Percentiles rank a stretch among this genome's conserved stretches.
phyloP scores from a whole-genome alignment of 805 yeast species.

The Starmerella sirachaensis region DNA sequence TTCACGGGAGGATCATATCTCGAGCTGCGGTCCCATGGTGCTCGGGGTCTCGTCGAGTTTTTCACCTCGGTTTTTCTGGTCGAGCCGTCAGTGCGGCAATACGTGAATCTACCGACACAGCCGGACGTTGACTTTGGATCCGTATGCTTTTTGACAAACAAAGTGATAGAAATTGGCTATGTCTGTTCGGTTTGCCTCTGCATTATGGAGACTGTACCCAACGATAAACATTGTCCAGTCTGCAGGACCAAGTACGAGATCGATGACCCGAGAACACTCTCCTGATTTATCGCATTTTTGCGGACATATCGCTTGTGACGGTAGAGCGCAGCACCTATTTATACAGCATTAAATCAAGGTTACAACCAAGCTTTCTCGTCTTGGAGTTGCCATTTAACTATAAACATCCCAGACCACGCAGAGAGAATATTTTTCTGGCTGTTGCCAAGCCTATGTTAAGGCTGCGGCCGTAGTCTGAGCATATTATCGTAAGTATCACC shows the following conservation, averaged over 20 bases:
- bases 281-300: too few species aligned
- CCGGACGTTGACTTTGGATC: conserved; percentile 87
- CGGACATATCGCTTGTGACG: too few species aligned
- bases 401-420: too few species aligned
- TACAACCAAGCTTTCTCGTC: too few species aligned
- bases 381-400: too few species aligned
- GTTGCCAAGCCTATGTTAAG: too few species aligned
- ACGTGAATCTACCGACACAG: conserved; percentile 68
- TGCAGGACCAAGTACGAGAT: conserved; percentile 58
- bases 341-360: too few species aligned
- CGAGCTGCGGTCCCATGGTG: conserved; percentile 44
- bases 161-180: conserved; percentile 81
- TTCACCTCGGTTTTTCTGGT: conserved; percentile 69
- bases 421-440: too few species aligned
- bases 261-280: too few species aligned
- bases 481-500: too few species aligned
- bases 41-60: conserved; percentile 67
- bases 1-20: conserved; percentile 86
- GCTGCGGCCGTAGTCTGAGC: too few species aligned
- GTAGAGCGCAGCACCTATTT: too few species aligned
- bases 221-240: conserved; percentile 62
- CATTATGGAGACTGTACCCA: conserved; percentile 41
- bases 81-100: conserved; percentile 71
- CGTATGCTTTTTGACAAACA: conserved; percentile 83
- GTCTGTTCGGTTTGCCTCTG: conserved; percentile 94